These are phyloP conservation scores for Stereocaulon alpinum DNA, from an alignment of 495 filamentous ascomycete species.

Conservation along the genomic window DNA sequence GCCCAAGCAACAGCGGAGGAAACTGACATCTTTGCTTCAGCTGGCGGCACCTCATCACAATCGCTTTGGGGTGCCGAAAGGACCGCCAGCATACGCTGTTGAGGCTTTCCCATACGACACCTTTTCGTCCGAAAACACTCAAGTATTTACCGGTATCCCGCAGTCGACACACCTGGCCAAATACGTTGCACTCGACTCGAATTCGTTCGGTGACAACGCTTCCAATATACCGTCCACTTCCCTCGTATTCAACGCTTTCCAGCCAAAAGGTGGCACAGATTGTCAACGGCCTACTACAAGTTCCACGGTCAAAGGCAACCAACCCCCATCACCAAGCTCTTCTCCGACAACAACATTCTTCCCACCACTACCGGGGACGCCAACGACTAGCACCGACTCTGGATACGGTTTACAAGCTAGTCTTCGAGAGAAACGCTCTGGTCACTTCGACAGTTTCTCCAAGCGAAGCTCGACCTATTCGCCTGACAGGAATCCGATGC, in stretches of 20 bases:
- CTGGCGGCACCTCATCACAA: constrained; percentile 82
- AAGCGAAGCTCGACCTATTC: constrained; percentile 87
- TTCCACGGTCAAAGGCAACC: constrained; percentile 58
- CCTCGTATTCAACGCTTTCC: constrained; percentile 82
- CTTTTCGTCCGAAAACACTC: constrained; percentile 75
- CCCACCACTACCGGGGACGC: constrained; percentile 60
- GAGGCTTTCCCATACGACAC: constrained; percentile 85
- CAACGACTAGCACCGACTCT: constrained; percentile 79
- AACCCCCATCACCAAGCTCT: constrained; percentile 68
- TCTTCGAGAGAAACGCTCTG: constrained; percentile 86
- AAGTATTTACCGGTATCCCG: constrained; percentile 62
- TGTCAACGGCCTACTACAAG: constrained; percentile 71
- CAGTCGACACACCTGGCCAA: constrained; percentile 64
- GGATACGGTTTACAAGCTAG: constrained; percentile 77
- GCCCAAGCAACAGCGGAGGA: constrained; percentile 80
- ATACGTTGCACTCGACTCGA: constrained; percentile 79
- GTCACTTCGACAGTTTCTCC: constrained; percentile 77
- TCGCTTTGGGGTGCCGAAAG: constrained; percentile 72
- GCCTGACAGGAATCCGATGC: constrained; percentile 54
- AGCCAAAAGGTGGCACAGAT: constrained; percentile 56
- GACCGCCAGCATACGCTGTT: constrained; percentile 86
- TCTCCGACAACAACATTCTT: constrained; percentile 78
- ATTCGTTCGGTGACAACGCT: constrained; percentile 59
- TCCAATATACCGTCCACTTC: constrained; percentile 45
- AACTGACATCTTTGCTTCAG: constrained; percentile 80